A percentile compares a stretch with the other conserved stretches of the same genome.
phyloP scores from a whole-genome alignment of 257 asterid genomes.

The Perilla frutescens region DNA sequence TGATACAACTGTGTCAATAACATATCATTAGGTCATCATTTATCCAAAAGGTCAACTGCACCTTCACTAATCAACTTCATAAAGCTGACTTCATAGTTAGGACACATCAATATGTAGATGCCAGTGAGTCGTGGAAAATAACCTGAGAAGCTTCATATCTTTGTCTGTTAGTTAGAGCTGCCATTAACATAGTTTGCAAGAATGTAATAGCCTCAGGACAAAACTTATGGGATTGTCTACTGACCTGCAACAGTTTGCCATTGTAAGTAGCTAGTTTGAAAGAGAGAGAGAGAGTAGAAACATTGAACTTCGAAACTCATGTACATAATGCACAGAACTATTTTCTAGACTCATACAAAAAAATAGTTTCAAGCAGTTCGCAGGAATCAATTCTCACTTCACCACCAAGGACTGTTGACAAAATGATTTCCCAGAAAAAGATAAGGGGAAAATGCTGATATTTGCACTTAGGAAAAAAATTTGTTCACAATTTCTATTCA shows the following conservation, averaged over 20 bases:
- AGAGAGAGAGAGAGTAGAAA: neutral
- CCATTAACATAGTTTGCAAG: constrained; percentile 66
- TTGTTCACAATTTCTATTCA: too few species aligned
- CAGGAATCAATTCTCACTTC: too few species aligned
- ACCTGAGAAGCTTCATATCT: constrained; percentile 69
- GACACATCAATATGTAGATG: constrained; percentile 12
- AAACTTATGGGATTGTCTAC: constrained; percentile 68
- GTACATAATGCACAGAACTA: too few species aligned
- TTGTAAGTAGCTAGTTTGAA: constrained; percentile 5
- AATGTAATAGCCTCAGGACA: constrained; percentile 89
- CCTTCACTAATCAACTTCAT: constrained; percentile 9
- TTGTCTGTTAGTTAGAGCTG: constrained; percentile 64
- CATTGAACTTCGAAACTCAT: neutral
- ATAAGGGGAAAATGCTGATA: too few species aligned
- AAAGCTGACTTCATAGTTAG: neutral
- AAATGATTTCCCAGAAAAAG: too few species aligned
- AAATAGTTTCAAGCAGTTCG: too few species aligned
- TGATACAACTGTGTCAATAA: constrained; percentile 63
- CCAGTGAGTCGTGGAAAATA: constrained; percentile 26
- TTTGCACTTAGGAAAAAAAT: too few species aligned
- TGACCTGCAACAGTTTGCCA: constrained; percentile 52
- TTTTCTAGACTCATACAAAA: too few species aligned
- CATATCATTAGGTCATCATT: constrained; percentile 15
- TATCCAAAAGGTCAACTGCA: neutral
- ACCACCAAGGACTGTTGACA: too few species aligned